phyloP scores from a whole-genome alignment of 225 moss, liverwort and hornwort species.

The Marchantia polymorpha region DNA sequence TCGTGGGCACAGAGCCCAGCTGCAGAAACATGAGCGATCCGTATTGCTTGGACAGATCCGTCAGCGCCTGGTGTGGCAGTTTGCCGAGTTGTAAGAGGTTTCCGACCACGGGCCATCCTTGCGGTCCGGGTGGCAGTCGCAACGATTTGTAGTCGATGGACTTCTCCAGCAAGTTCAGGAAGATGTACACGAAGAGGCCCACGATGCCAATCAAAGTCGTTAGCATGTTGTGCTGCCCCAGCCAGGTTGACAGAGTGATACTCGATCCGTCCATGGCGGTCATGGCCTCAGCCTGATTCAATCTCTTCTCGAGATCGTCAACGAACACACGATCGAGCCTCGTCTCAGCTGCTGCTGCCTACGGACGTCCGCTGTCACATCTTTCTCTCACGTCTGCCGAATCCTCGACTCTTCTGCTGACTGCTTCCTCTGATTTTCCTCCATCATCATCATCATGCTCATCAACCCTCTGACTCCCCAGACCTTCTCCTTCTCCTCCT shows the following conservation, averaged over 20 bases:
- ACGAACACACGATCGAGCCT: background rate
- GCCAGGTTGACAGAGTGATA: constrained; percentile 21
- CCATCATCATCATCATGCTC: background rate
- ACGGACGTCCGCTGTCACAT: background rate
- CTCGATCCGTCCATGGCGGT: constrained; percentile 16
- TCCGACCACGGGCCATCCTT: constrained; percentile 22
- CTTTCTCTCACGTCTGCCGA: background rate
- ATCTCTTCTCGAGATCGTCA: constrained; percentile 12
- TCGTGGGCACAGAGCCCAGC: constrained; percentile 18
- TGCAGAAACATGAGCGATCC: constrained; percentile 32
- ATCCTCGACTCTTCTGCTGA: background rate
- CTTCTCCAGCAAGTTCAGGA: constrained; percentile 9
- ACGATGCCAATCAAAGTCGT: constrained; percentile 14
- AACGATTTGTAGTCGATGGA: background rate
- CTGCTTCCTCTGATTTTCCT: background rate
- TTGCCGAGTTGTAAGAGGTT: constrained; percentile 16
- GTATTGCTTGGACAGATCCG: constrained; percentile 15
- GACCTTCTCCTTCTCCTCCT: too few relatives aligned
- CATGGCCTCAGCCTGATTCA: background rate
- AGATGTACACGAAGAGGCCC: constrained; percentile 13
- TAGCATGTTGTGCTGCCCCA: constrained; percentile 22
- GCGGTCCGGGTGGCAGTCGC: constrained; percentile 16
- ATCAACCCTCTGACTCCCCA: too few relatives aligned
- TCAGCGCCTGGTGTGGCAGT: constrained; percentile 25
- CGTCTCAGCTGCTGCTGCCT: background rate